These are phyloP conservation scores for Gastrolobium bilobum DNA, from an alignment of 306 rosid species.

Conservation along the genomic window DNA sequence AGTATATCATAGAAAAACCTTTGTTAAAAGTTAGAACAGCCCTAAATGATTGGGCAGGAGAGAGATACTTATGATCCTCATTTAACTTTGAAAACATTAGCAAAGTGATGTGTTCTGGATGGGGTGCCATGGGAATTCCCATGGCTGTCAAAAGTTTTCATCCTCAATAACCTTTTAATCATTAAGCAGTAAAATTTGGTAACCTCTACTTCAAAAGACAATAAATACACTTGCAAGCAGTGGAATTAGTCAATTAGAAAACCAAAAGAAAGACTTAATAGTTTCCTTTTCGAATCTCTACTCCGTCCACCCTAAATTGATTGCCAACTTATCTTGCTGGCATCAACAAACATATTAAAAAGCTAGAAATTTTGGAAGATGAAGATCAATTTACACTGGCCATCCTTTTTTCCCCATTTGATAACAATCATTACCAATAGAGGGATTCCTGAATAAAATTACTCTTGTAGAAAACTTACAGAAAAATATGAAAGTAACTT, in stretches of 20 bases:
- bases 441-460: background rate
- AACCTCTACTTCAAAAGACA: background rate
- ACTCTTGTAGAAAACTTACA: background rate
- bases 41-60: background rate
- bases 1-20: slow-evolving; percentile 14
- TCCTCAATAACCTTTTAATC: background rate
- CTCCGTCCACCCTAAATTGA: background rate
- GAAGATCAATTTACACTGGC: slow-evolving; percentile 27
- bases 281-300: background rate
- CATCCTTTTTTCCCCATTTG: background rate
- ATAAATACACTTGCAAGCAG: background rate
- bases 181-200: background rate
- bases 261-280: background rate
- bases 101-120: background rate
- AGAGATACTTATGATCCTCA: background rate
- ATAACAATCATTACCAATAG: slow-evolving; percentile 4
- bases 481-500: background rate
- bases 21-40: slow-evolving; percentile 12
- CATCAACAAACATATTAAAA: slow-evolving; percentile 18
- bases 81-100: slow-evolving; percentile 22
- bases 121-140: too few relatives aligned
- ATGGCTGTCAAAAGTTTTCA: too few relatives aligned
- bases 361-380: background rate
- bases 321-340: slow-evolving; percentile 14
- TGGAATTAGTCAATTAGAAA: slow-evolving; percentile 7